Conservation (phyloP, 73 alveolate species). For the Tetrahymena borealis region DNA sequence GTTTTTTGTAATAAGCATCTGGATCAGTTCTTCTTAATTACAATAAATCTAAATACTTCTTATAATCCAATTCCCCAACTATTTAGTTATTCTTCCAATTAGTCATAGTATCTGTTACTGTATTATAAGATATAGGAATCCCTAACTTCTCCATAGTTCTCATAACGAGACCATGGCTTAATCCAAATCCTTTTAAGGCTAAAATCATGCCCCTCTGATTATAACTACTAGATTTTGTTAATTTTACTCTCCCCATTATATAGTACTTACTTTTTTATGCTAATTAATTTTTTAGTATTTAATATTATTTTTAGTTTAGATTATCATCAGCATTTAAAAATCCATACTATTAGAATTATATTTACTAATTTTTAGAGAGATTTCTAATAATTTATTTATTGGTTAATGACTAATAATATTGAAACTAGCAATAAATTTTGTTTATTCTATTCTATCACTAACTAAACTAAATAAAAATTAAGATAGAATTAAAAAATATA, state of each 20-base stretch:
- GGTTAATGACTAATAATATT: too few relatives aligned
- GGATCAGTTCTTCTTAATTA: neutral
- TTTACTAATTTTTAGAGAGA: too few relatives aligned
- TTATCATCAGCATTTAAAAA: too few relatives aligned
- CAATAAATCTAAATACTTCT: neutral
- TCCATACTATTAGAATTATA: too few relatives aligned
- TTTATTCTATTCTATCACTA: too few relatives aligned
- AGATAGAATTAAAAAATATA: too few relatives aligned
- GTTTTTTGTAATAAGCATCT: neutral
- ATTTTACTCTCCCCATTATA: neutral
- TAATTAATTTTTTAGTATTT: too few relatives aligned
- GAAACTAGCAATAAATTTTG: too few relatives aligned
- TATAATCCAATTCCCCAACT: neutral
- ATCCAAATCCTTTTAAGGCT: neutral
- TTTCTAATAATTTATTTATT: too few relatives aligned
- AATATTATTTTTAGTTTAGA: too few relatives aligned
- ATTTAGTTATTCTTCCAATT: neutral
- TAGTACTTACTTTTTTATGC: neutral
- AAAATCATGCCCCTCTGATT: neutral
- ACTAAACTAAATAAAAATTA: too few relatives aligned
- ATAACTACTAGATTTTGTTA: neutral
- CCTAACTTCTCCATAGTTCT: neutral
- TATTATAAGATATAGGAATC: neutral
- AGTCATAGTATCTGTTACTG: neutral
- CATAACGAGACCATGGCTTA: neutral